phyloP scores from a whole-genome alignment of 2,329 filamentous ascomycete species.

The Xylaria sp. region DNA sequence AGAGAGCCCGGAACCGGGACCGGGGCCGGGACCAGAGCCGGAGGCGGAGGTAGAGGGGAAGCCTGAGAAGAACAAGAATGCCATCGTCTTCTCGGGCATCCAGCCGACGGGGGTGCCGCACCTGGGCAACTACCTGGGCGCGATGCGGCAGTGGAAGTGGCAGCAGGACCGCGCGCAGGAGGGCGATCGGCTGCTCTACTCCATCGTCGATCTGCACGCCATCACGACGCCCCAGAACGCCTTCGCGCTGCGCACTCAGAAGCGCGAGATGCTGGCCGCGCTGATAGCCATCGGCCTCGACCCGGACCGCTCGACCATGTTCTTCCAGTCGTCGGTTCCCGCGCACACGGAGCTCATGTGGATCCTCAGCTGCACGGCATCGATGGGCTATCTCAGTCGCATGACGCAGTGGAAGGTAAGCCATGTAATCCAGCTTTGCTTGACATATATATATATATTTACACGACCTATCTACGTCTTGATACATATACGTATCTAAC shows the following conservation, averaged over 20 bases:
- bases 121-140: constrained; percentile 92
- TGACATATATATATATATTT: neutral
- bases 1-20: neutral
- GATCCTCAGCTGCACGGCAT: constrained; percentile 90
- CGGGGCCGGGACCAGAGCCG: neutral
- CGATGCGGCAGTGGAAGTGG: constrained; percentile 81
- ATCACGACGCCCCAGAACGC: constrained; percentile 78
- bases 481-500: neutral
- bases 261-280: constrained; percentile 75
- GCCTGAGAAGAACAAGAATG: constrained; percentile 13
- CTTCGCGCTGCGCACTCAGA: constrained; percentile 61
- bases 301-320: constrained; percentile 75
- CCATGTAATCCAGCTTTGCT: neutral
- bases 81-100: constrained; percentile 88
- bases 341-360: constrained; percentile 93
- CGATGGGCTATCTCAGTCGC: constrained; percentile 89
- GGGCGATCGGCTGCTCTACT: constrained; percentile 72
- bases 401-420: constrained; percentile 99
- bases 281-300: constrained; percentile 84
- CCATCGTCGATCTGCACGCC: constrained; percentile 90
- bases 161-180: constrained; percentile 68
- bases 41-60: neutral
- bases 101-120: constrained; percentile 95
- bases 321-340: constrained; percentile 78
- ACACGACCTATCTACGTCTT: neutral